Base-by-base conservation (phyloP, 306 rosid species). In the Acmispon strigosus region DNA sequence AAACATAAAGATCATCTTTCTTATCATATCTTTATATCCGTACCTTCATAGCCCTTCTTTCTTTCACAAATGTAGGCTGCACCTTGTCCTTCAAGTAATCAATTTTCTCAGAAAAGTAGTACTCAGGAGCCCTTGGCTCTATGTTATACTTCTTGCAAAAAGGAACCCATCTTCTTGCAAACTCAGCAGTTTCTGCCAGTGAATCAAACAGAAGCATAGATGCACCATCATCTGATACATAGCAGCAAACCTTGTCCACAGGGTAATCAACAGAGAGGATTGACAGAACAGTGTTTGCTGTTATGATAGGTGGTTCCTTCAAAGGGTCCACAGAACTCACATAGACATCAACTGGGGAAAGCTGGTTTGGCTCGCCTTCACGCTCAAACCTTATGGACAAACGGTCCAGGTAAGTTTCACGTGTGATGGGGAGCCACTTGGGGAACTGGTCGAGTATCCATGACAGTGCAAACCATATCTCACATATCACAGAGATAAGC, bases 361-460 rank as follows among this genome's bases (percentile, higher is more conserved):
- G 74, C 6, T 60, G 67, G 22, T 79, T 79, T 22, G 84, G 84
- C 20, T 83, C 84, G 29, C 87, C 87, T 69, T 80, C 84, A 0
- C 82, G 82, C 74, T 94, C 98, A 8, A 89, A 94, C 83, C 92
- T 87, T 29, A 88, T 86, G 55, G 84, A 69, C 66, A 90, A 86
- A 39, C 86, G 89, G 6, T 87, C 86, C 65, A 94, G 86, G 61
- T 94, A 86, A 4, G 98, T 94, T 49, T 82, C 79, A 0, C 98
- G 92, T 12, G 91, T 90, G 24, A 90, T 84, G 36, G 98, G 98
- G 36, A 82, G 74, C 75, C 95, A 82, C 77, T 94, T 94, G 4
- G 97, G 97, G 75, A 84, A 81, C 65, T 94, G 98, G 59, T 94
- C 98, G 7, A 90, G 92, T 32, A 94, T 84, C 98, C 98, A 90